Evolutionary conservation across 805 yeast genomes (phyloP).

Genomic region (Komagataella ulmi): DNA sequence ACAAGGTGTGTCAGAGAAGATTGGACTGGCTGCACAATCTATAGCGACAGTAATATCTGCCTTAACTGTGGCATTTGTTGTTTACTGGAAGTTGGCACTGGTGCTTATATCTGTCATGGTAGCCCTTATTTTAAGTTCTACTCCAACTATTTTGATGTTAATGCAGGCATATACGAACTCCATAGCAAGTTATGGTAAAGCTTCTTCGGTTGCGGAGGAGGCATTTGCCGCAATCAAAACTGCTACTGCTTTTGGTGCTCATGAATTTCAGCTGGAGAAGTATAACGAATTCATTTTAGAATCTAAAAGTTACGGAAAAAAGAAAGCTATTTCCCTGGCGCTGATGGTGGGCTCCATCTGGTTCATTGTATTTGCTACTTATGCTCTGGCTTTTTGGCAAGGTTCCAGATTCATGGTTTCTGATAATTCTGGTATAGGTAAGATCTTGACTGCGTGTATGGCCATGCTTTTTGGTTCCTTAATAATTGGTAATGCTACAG

Average conservation of each 20-base stretch:
- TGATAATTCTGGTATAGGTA: slow-evolving; percentile 8
- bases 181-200: neutral
- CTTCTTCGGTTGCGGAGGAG: slow-evolving; percentile 23
- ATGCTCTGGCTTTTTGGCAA: slow-evolving; percentile 27
- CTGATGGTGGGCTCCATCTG: slow-evolving; percentile 22
- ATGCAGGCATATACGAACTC: slow-evolving; percentile 19
- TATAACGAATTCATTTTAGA: slow-evolving; percentile 15
- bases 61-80: slow-evolving; percentile 11
- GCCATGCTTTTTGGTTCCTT: slow-evolving; percentile 28
- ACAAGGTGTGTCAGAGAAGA: slow-evolving; percentile 27
- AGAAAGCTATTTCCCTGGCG: slow-evolving; percentile 15
- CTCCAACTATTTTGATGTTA: slow-evolving; percentile 36
- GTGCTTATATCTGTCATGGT: slow-evolving; percentile 30
- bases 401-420: slow-evolving; percentile 22
- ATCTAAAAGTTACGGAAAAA: slow-evolving; percentile 11
- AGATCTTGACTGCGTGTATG: slow-evolving; percentile 17
- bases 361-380: slow-evolving; percentile 19
- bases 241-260: slow-evolving; percentile 26
- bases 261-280: slow-evolving; percentile 16
- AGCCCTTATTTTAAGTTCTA: slow-evolving; percentile 43
- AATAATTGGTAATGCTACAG: slow-evolving; percentile 25
- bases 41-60: slow-evolving; percentile 20
- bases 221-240: slow-evolving; percentile 24
- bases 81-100: slow-evolving; percentile 19
- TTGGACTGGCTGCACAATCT: slow-evolving; percentile 22